Conservation (phyloP, 75 land plant genomes). For the Picea glauca region DNA sequence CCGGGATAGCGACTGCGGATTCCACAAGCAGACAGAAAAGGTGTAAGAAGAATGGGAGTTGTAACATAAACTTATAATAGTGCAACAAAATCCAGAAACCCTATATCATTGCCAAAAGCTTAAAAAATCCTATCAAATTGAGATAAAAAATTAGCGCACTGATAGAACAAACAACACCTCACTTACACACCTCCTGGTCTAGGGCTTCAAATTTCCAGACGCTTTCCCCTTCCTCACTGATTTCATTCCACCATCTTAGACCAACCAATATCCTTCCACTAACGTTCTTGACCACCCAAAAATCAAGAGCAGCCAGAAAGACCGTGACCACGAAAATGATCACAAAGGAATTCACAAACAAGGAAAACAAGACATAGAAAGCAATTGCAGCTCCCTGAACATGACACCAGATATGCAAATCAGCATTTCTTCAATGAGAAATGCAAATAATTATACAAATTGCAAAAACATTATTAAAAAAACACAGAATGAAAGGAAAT, state of each 20-base stretch:
- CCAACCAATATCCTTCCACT: constrained; percentile 98
- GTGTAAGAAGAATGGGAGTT: not conserved
- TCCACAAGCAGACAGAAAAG: constrained; percentile 2
- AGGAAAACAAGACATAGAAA: constrained; percentile 86
- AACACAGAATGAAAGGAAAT: not conserved
- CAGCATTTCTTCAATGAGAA: not conserved
- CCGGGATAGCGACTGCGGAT: constrained; percentile 68
- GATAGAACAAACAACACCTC: not conserved
- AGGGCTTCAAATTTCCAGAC: constrained; percentile 96
- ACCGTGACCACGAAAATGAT: constrained; percentile 98
- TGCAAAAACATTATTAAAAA: not conserved
- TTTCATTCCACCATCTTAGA: constrained; percentile 99
- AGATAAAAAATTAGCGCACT: not conserved
- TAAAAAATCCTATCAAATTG: not conserved
- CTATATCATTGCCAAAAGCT: not conserved
- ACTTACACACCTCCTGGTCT: constrained; percentile 74
- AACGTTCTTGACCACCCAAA: constrained; percentile 99
- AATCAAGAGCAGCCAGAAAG: constrained; percentile 89
- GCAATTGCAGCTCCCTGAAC: constrained; percentile 85
- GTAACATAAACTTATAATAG: too few relatives aligned
- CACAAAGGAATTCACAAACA: constrained; percentile 82
- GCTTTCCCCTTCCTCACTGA: constrained; percentile 92
- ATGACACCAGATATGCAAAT: not conserved
- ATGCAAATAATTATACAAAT: not conserved
- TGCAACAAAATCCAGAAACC: not conserved